Evolutionary conservation across 768 basidiomycete genomes (phyloP), one percentile per base, ranked within the genome.

Genomic region (Gyrodon lividus): DNA sequence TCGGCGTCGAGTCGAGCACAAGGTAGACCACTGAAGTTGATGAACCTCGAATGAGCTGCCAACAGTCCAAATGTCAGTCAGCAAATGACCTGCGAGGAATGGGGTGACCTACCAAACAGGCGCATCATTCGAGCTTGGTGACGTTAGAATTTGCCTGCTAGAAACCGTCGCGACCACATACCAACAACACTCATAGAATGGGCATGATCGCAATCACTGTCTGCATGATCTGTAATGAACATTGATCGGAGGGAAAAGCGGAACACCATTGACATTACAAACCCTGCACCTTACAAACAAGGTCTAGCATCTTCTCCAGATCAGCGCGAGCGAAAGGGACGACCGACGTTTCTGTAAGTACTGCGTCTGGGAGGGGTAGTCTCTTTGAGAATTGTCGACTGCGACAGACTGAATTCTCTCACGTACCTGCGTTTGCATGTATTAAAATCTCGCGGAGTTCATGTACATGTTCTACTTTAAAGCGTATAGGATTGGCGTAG

Each of bases 101-200:
- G 7, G 17, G 23, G 31, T 17, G 30, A 46, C 45, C 9, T 35
- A 46, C 45, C 30, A 30, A 46, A 46, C n/a, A 31, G 45, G 17
- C 45, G 45, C 30, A 34, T 33, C 45, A 46, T 35, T 7, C 45
- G 45, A 31, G 45, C 45, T 46, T n/a, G 19, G 13, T 9, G 35
- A 46, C 3, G 12, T 30, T 30, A 30, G 9, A 30, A 23, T 14
- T 23, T 12, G 30, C 5, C 45, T 34, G 16, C n/a, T 12, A 35
- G 19, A 24, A 6, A 35, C 20, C 10, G 13, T 35, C 17, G 45
- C 17, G 33, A 23, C 3, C 9, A 40, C 47, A 34, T 43, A 53
- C 51, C 51, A 17, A 53, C 41, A 39, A 50, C 31, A 16, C 28
- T 41, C 31, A 35, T 53, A 20, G 46, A 53, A 53, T 53, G 51